A percentile compares a stretch with the other conserved stretches of the same genome.
phyloP scores from a whole-genome alignment of 768 basidiomycete genomes.

The Macrolepiota fuliginosa region DNA sequence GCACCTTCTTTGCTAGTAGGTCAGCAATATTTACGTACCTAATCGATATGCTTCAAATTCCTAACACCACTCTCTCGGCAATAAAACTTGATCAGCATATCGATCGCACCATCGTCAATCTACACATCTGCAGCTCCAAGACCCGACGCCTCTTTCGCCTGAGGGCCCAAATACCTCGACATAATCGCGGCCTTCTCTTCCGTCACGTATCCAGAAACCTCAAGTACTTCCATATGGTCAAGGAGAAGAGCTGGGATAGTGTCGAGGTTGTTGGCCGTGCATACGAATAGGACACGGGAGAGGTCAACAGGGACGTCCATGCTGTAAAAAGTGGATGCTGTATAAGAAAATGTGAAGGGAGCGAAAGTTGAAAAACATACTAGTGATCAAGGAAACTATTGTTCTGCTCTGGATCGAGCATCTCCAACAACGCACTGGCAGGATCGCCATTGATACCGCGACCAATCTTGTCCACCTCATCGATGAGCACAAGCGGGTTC shows the following conservation, averaged over 20 bases:
- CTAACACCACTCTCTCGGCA: no score
- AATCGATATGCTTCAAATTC: slow-evolving; percentile 96
- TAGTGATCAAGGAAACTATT: slow-evolving; percentile 87
- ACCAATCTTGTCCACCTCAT: no score
- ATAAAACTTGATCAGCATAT: no score
- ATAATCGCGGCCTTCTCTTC: slow-evolving; percentile 92
- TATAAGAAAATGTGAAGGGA: neutral
- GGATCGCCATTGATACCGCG: no score
- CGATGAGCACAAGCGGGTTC: no score
- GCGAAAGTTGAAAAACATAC: slow-evolving; percentile 41
- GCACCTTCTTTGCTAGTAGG: neutral
- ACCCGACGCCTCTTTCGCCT: no score
- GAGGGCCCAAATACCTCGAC: no score
- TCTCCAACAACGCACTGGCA: no score
- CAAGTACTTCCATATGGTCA: slow-evolving; percentile 96
- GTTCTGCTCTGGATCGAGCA: slow-evolving; percentile 41
- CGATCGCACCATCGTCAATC: slow-evolving; percentile 81
- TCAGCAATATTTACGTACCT: slow-evolving; percentile 45
- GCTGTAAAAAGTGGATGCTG: slow-evolving; percentile 35
- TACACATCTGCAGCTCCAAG: no score
- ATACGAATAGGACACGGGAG: no score
- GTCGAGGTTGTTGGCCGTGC: no score
- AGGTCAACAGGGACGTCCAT: slow-evolving; percentile 97
- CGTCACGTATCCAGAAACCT: slow-evolving; percentile 92
- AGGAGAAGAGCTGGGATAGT: slow-evolving; percentile 86